Conservation (phyloP, 257 asterid species). For the Solanum boliviense region DNA sequence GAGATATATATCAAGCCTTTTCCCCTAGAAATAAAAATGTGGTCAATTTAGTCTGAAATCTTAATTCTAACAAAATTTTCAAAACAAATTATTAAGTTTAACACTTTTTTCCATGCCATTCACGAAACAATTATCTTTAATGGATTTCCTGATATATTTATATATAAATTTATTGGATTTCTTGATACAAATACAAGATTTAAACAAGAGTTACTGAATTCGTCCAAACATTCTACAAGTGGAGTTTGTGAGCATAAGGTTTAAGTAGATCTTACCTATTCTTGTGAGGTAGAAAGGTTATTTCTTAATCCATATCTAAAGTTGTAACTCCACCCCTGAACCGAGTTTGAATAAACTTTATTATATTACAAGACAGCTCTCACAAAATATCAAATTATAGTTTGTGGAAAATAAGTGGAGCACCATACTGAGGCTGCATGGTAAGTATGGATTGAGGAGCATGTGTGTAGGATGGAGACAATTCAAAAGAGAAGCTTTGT, state of each 20-base stretch:
- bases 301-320: neutral
- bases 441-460: conserved; percentile 9
- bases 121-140: neutral
- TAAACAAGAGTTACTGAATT: neutral
- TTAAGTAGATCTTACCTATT: neutral
- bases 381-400: neutral
- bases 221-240: neutral
- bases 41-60: neutral
- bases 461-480: conserved; percentile 22
- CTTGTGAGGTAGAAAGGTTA: neutral
- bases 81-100: neutral
- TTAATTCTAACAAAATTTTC: neutral
- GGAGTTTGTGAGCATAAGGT: neutral
- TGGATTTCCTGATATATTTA: neutral
- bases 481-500: conserved; percentile 17
- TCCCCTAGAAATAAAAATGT: neutral
- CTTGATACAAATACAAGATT: neutral
- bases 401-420: conserved; percentile 15
- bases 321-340: neutral
- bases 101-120: neutral
- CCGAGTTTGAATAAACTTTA: neutral
- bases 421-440: conserved; percentile 23
- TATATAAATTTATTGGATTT: neutral
- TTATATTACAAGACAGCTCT: neutral
- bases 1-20: neutral